Evolutionary conservation across 1,139 yeast species (phyloP), one percentile per base, ranked within the genome.

Genomic region (Kodamaea alishanica): DNA sequence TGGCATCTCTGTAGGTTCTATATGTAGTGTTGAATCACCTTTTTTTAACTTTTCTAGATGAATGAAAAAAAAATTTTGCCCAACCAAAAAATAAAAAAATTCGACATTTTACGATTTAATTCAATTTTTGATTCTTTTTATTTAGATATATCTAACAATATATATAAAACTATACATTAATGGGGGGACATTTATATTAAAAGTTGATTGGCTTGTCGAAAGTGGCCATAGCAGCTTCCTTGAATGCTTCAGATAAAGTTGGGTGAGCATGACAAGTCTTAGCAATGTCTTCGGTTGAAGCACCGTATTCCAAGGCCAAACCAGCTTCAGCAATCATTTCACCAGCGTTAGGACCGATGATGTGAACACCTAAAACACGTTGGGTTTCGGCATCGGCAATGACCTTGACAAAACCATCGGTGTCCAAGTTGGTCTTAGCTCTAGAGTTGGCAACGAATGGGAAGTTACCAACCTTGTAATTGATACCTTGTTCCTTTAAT

Each of bases 251-350:
- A 32, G 96, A 77, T 54, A 94, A 76, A 33, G 99, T 92, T 65
- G 99, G 99, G 70, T 94, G 99, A 44, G 98, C 97, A 59, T 92
- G 98, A 67, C 97, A 90, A 38, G 90, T 87, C 73, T 97, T 84
- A 47, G 97, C 95, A 59, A 94, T 77, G 61, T 94, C 99, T 72
- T 94, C 99, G 42, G 97, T 86, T 36, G 95, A 83, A 40, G 98
- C 99, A 67, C 99, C 99, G 70, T 94, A 94, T 73, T 94, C 99
- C 52, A 94, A 69, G 37, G 99, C 99, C 61, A 94, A 78, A 51
- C 95, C 96, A 47, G 90, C 97, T 73, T 94, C 98, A 51, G 96
- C 97, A 63, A 94, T 92, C 96, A 94, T 88, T 76, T 94, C 99
- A 70, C 99, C 98, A 43, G 99, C 99, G 60, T 87, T 88, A 54